Evolutionary conservation across 208 protist species (phyloP).

Genomic region (Acanthamoeba quina): DNA sequence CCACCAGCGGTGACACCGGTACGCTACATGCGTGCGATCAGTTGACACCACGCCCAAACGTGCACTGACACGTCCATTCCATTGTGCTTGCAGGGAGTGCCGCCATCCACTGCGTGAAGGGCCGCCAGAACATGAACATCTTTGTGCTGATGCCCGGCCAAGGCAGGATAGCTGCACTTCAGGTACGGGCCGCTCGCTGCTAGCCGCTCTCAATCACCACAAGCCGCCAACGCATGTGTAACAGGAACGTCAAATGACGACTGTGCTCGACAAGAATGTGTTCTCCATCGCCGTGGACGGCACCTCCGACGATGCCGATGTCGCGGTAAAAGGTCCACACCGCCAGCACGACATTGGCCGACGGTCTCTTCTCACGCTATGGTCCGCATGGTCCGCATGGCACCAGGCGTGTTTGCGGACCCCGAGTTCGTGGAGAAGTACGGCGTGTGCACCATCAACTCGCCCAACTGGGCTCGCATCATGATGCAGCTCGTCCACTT

Average conservation of each 20-base stretch:
- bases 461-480: conserved; percentile 98
- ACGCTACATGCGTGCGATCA: background rate
- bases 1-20: conserved; percentile 75
- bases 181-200: background rate
- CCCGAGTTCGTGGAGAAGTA: conserved; percentile 88
- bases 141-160: conserved; percentile 77
- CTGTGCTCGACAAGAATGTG: conserved; percentile 88
- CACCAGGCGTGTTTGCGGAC: conserved; percentile 93
- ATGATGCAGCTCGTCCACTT: conserved; percentile 97
- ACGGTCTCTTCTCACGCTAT: background rate
- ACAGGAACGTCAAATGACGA: conserved; percentile 87
- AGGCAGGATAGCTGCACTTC: conserved; percentile 67
- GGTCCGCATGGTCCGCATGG: conserved; percentile 78
- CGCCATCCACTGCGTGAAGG: conserved; percentile 78
- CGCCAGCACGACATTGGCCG: background rate
- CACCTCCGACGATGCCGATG: conserved; percentile 85
- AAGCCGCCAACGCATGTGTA: background rate
- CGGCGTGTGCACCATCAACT: conserved; percentile 95
- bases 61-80: background rate
- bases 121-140: conserved; percentile 53
- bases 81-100: conserved; percentile 81
- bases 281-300: conserved; percentile 84
- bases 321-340: conserved; percentile 59
- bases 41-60: background rate
- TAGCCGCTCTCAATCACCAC: background rate